Conservation (phyloP, 78 protist genomes). For the Dictyostelium capitatum region DNA sequence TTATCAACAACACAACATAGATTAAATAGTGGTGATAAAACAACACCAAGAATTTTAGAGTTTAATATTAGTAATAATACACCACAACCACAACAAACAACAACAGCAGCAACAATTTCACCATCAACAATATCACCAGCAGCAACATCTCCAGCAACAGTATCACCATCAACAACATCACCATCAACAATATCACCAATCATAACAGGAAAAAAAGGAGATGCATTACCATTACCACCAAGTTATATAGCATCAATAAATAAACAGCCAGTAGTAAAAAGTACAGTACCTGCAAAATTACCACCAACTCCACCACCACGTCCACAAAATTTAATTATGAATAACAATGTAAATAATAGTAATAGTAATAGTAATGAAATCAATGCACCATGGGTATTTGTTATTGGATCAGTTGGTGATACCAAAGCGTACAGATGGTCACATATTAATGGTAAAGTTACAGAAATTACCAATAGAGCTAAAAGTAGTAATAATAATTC, state of each 20-base stretch:
- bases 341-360: background rate
- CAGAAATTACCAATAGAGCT: constrained; percentile 46
- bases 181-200: background rate
- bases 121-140: background rate
- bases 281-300: background rate
- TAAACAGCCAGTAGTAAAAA: background rate
- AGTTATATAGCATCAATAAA: background rate
- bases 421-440: constrained; percentile 67
- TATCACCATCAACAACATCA: background rate
- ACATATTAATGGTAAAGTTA: constrained; percentile 29
- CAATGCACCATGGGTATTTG: constrained; percentile 46
- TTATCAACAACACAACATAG: background rate
- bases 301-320: constrained; percentile 22
- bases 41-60: constrained; percentile 3
- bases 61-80: background rate
- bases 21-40: background rate
- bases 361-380: background rate
- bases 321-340: constrained; percentile 10
- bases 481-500: background rate
- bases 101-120: background rate
- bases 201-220: background rate
- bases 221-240: background rate
- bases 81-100: background rate
- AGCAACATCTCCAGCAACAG: background rate
- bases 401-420: constrained; percentile 76